Evolutionary conservation across 1,139 yeast species (phyloP).

Genomic region (Blastobotrys persicus): DNA sequence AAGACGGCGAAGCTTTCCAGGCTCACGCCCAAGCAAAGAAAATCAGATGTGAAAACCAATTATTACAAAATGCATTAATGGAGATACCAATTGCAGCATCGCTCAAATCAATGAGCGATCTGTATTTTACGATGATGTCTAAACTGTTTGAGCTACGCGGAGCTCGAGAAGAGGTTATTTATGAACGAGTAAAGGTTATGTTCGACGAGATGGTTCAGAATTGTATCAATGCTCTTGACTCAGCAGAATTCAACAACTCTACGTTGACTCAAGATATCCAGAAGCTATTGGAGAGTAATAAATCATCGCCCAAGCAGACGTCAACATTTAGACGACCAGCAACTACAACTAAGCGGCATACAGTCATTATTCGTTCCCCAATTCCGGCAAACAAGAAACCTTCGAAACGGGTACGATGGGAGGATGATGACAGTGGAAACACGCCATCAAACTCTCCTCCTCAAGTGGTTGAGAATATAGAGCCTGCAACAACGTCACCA

Average conservation of each 20-base stretch:
- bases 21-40: conserved; percentile 23
- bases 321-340: conserved; percentile 19
- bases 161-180: conserved; percentile 4
- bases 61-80: conserved; percentile 15
- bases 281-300: neutral
- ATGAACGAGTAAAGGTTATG: conserved; percentile 1
- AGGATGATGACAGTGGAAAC: conserved; percentile 22
- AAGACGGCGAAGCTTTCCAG: conserved; percentile 22
- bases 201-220: conserved; percentile 9
- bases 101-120: conserved; percentile 14
- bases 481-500: conserved; percentile 1
- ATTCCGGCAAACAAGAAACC: conserved; percentile 22
- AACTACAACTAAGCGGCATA: conserved; percentile 16
- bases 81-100: conserved; percentile 18
- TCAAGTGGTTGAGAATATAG: conserved; percentile 5
- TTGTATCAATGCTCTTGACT: neutral
- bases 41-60: conserved; percentile 18
- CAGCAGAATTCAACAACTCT: conserved; percentile 8
- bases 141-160: conserved; percentile 4
- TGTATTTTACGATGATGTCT: conserved; percentile 11
- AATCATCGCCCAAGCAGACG: neutral
- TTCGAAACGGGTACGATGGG: conserved; percentile 32
- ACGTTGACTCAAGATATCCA: conserved; percentile 4
- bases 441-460: conserved; percentile 1
- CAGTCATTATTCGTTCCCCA: conserved; percentile 25